A percentile compares a stretch with the other conserved stretches of the same genome.
These are phyloP conservation scores for Rhytidiadelphus loreus DNA, from an alignment of 225 moss, liverwort and hornwort genomes.

Conservation along the genomic window DNA sequence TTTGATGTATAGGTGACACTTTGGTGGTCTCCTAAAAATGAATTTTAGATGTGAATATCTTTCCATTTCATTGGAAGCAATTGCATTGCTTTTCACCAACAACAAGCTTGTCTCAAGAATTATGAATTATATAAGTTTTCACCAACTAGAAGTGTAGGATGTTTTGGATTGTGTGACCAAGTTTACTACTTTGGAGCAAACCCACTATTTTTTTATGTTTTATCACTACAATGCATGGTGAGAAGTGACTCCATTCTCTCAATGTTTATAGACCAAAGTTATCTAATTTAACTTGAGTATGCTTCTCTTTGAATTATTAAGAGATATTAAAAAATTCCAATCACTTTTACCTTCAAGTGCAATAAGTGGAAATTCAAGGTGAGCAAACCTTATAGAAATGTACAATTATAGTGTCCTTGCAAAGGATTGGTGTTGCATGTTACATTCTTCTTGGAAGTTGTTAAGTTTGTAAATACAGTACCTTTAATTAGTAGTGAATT, in stretches of 20 bases:
- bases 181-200: neutral
- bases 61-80: neutral
- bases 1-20: neutral
- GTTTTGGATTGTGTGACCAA: neutral
- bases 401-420: neutral
- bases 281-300: neutral
- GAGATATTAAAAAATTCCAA: neutral
- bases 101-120: neutral
- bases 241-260: neutral
- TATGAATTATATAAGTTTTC: neutral
- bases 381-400: neutral
- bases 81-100: too few species aligned
- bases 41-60: neutral
- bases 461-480: neutral
- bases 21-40: neutral
- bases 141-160: neutral
- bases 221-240: rapidly evolving
- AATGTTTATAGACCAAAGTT: neutral
- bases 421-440: neutral
- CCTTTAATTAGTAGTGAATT: neutral
- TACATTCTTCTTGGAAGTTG: neutral
- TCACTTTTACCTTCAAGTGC: neutral
- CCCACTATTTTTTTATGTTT: neutral
- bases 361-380: neutral
- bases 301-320: neutral